Evolutionary conservation across 2,329 filamentous ascomycete genomes (phyloP).

Genomic region (Diaporthe aspalathi): DNA sequence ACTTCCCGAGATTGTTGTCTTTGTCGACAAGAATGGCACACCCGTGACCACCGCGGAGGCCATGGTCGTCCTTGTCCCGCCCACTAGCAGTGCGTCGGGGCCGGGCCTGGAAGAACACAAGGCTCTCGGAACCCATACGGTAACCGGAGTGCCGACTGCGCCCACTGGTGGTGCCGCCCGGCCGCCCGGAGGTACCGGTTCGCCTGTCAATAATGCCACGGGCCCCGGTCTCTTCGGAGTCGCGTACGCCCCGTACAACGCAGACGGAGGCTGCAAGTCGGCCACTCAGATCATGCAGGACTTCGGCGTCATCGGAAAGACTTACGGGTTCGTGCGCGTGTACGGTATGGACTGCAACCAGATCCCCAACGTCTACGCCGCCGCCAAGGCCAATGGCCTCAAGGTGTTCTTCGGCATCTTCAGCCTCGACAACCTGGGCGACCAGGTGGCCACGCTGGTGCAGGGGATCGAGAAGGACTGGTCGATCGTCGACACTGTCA

Average conservation of each 20-base stretch:
- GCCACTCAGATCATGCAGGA: slow-evolving; percentile 72
- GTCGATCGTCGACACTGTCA: slow-evolving; percentile 76
- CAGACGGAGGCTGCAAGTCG: slow-evolving; percentile 73
- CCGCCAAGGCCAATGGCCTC: slow-evolving; percentile 72
- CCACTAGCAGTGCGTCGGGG: slow-evolving; percentile 18
- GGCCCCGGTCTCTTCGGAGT: slow-evolving; percentile 52
- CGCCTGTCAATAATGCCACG: slow-evolving; percentile 26
- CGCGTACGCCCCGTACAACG: slow-evolving; percentile 62
- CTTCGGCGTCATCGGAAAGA: slow-evolving; percentile 63
- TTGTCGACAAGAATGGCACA: slow-evolving; percentile 68
- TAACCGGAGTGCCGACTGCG: background rate
- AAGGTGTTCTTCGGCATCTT: slow-evolving; percentile 82
- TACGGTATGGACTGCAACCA: slow-evolving; percentile 87
- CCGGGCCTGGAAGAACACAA: background rate
- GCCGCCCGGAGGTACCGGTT: background rate
- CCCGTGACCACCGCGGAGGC: slow-evolving; percentile 58
- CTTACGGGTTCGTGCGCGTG: slow-evolving; percentile 75
- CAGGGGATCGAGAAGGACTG: slow-evolving; percentile 72
- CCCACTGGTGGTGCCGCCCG: background rate
- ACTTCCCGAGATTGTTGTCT: slow-evolving; percentile 65
- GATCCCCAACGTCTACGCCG: slow-evolving; percentile 69
- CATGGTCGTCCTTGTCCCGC: slow-evolving; percentile 48
- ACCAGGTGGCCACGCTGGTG: slow-evolving; percentile 71
- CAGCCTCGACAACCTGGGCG: slow-evolving; percentile 66
- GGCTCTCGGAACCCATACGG: background rate